A percentile compares a stretch with the other conserved stretches of the same genome.
Evolutionary conservation across 1,139 yeast genomes (phyloP).

Genomic region (Waltiozyma solani): DNA sequence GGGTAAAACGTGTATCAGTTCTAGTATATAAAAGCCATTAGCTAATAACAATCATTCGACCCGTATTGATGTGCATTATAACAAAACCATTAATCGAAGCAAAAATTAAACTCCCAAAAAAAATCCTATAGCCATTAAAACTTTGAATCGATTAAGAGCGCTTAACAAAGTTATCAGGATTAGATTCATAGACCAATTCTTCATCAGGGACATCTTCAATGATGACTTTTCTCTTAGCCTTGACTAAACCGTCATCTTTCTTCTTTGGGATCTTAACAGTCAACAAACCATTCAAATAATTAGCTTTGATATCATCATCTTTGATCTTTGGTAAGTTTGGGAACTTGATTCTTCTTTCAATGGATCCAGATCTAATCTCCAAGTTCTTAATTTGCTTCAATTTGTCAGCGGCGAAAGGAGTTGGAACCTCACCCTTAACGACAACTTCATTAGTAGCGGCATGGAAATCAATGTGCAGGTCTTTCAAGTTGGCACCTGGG

Average conservation of each 20-base stretch:
- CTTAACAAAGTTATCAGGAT: background rate
- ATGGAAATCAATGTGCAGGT: conserved; percentile 45
- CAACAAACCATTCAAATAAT: conserved; percentile 39
- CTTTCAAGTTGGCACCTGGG: conserved; percentile 42
- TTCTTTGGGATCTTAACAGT: conserved; percentile 40
- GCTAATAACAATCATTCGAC: no score
- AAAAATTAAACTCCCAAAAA: no score
- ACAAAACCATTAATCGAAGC: no score
- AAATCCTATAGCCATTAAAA: no score
- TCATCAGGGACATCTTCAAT: conserved; percentile 16
- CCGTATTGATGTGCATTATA: no score
- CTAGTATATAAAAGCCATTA: no score
- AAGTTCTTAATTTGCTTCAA: conserved; percentile 27
- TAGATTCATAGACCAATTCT: conserved; percentile 7
- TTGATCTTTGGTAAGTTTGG: conserved; percentile 40
- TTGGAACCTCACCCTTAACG: conserved; percentile 33
- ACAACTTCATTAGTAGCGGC: conserved; percentile 40
- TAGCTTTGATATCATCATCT: conserved; percentile 43
- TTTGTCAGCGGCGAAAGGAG: conserved; percentile 24
- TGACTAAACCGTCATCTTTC: conserved; percentile 12
- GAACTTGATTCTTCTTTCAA: conserved; percentile 43
- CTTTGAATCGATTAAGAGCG: no score
- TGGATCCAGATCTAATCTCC: conserved; percentile 39
- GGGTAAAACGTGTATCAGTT: no score
- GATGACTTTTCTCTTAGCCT: conserved; percentile 28